A percentile compares a stretch with the other conserved stretches of the same genome.
Conservation (phyloP, 257 asterid genomes). For the Datura wrightii region DNA sequence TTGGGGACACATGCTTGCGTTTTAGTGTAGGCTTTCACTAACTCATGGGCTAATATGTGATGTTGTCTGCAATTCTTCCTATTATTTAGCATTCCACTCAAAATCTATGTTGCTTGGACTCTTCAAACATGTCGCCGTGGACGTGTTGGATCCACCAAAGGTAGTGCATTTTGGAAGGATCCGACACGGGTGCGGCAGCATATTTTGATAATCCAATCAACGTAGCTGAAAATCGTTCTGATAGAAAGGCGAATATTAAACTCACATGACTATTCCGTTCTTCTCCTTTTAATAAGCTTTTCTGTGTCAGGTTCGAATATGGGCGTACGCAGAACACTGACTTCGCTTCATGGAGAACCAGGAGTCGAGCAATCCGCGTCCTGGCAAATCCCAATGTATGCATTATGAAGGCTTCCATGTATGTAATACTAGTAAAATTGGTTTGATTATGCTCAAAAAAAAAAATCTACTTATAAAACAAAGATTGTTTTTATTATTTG, state of each 20-base stretch:
- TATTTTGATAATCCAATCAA: neutral
- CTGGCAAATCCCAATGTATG: slow-evolving; percentile 88
- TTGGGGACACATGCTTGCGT: neutral
- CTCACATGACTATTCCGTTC: neutral
- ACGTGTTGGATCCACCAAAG: neutral
- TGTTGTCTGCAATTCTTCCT: neutral
- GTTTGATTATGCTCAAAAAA: slow-evolving; percentile 49
- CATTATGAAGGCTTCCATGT: slow-evolving; percentile 52
- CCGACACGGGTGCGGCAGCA: neutral
- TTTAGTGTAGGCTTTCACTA: neutral
- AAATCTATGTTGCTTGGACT: neutral
- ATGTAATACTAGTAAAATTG: slow-evolving; percentile 36
- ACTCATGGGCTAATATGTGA: neutral
- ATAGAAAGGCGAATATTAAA: neutral
- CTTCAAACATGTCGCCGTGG: neutral
- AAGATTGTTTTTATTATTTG: slow-evolving; percentile 48
- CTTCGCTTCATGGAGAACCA: slow-evolving; percentile 47
- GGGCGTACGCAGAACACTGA: slow-evolving; percentile 41
- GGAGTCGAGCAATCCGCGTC: slow-evolving; percentile 59
- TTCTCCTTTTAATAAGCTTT: neutral
- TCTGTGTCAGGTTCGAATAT: slow-evolving; percentile 49
- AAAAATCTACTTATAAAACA: neutral
- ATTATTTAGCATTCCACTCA: neutral
- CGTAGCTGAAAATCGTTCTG: neutral
- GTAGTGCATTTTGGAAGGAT: neutral